These are phyloP conservation scores for Leishmania aethiopica DNA, from an alignment of 208 protist species.

Conservation along the genomic window DNA sequence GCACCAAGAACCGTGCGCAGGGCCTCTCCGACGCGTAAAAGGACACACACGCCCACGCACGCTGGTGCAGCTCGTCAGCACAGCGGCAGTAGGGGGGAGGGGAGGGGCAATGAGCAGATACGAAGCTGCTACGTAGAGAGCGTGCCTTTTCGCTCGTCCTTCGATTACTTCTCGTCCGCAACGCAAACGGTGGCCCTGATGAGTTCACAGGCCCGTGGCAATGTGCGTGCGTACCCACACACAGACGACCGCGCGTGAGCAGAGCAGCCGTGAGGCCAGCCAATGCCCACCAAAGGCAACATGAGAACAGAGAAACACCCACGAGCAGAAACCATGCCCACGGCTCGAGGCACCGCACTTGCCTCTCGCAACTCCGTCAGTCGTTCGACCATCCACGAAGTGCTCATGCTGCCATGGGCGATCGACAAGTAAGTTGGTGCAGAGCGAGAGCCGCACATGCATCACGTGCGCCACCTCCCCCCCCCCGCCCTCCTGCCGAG, in stretches of 20 bases:
- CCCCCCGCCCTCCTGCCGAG: background rate
- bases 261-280: background rate
- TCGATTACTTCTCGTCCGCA: background rate
- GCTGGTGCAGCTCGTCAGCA: background rate
- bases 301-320: background rate
- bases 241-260: background rate
- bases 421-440: background rate
- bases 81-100: background rate
- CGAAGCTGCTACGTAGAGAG: background rate
- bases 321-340: background rate
- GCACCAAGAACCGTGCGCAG: background rate
- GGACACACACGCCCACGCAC: background rate
- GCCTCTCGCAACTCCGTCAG: background rate
- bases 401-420: background rate
- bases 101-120: background rate
- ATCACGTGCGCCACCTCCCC: background rate
- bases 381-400: background rate
- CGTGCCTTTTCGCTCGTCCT: background rate
- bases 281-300: background rate
- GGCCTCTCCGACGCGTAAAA: background rate
- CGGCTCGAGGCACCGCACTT: background rate
- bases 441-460: background rate
- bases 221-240: background rate
- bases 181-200: background rate
- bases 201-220: background rate